Evolutionary conservation across 2,329 filamentous ascomycete genomes (phyloP).

Genomic region (Pseudofabraea citricarpa): DNA sequence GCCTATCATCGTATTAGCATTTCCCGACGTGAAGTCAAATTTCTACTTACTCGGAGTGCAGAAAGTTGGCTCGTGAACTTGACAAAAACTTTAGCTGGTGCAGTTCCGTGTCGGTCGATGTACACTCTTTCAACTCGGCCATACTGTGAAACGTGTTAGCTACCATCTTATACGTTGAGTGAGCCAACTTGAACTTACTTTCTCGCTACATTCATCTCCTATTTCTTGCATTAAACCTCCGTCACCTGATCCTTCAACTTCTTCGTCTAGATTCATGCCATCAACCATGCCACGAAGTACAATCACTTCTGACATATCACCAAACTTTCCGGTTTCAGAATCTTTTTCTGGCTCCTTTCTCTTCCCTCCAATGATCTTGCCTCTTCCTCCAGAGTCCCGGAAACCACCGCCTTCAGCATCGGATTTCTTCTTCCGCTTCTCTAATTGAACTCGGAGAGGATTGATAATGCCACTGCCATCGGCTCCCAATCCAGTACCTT

Average conservation of each 20-base stretch:
- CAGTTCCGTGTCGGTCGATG: constrained; percentile 57
- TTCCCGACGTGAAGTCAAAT: no score
- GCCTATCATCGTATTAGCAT: constrained; percentile 49
- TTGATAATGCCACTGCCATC: constrained; percentile 78
- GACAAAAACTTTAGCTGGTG: constrained; percentile 72
- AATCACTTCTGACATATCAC: constrained; percentile 75
- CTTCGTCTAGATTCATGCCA: constrained; percentile 73
- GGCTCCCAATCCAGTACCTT: constrained; percentile 82
- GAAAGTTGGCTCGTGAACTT: constrained; percentile 85
- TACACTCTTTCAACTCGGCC: constrained; percentile 77
- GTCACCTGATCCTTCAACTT: constrained; percentile 60
- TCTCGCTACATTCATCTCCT: constrained; percentile 84
- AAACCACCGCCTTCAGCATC: constrained; percentile 78
- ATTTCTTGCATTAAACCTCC: constrained; percentile 83
- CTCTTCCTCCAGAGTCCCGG: constrained; percentile 62
- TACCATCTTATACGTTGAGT: background rate
- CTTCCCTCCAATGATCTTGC: constrained; percentile 77
- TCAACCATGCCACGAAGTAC: constrained; percentile 82
- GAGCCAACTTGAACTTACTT: constrained; percentile 41
- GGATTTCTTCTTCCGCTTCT: constrained; percentile 75
- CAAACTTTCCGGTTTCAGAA: constrained; percentile 52
- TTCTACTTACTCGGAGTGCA: constrained; percentile 67
- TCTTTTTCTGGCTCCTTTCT: constrained; percentile 39
- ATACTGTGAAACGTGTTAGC: constrained; percentile 48
- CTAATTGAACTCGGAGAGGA: constrained; percentile 76